Conservation (phyloP, 345 rosid genomes). For the Trapa incisa region DNA sequence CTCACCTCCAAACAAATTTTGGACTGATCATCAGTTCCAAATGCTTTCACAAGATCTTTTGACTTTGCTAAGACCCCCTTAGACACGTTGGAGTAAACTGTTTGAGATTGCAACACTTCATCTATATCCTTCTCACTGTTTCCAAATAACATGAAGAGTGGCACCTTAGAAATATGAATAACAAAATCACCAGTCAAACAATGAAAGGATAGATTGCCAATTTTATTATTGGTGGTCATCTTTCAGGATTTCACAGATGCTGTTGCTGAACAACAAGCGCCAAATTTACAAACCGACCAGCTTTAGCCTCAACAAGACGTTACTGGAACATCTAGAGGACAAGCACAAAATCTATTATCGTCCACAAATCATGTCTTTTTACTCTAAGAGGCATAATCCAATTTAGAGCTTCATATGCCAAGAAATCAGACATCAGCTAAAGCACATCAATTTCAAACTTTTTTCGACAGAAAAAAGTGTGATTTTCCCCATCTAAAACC, state of each 20-base stretch:
- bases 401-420: neutral
- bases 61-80: slow-evolving; percentile 93
- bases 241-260: neutral
- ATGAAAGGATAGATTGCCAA: neutral
- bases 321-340: neutral
- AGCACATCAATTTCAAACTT: neutral
- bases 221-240: neutral
- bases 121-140: slow-evolving; percentile 89
- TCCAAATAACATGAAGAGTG: neutral
- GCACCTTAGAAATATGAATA: neutral
- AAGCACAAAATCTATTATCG: neutral
- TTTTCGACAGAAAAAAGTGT: no score
- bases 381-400: neutral
- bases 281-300: no score
- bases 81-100: slow-evolving; percentile 78
- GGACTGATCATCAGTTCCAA: slow-evolving; percentile 74
- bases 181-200: neutral
- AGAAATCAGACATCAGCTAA: neutral
- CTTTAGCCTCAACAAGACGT: no score
- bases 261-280: neutral
- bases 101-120: slow-evolving; percentile 92
- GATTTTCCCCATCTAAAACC: no score
- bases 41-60: slow-evolving; percentile 48
- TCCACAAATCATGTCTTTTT: neutral
- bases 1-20: slow-evolving; percentile 68